These are phyloP conservation scores for Trichosanthes cucumerina DNA, from an alignment of 306 rosid genomes.

Conservation along the genomic window DNA sequence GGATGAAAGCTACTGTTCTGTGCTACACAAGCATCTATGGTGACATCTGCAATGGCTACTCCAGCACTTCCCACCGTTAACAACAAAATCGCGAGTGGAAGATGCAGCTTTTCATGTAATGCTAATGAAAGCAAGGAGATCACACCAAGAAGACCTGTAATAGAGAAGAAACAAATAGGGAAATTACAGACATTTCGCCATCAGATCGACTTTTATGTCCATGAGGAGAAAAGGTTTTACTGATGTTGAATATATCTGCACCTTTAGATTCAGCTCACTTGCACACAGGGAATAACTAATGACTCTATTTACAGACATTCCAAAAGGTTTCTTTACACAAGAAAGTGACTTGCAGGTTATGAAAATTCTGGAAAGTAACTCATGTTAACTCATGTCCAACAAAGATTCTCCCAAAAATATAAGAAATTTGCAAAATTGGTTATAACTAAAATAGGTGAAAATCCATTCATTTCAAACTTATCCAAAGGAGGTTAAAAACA, in stretches of 20 bases:
- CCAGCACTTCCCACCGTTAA: slow-evolving; percentile 78
- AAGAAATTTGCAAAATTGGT: neutral
- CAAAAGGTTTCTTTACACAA: neutral
- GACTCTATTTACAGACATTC: neutral
- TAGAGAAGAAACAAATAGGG: neutral
- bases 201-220: neutral
- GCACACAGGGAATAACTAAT: neutral
- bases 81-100: slow-evolving; percentile 55
- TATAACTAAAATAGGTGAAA: neutral
- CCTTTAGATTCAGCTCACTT: neutral
- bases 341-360: neutral
- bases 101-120: slow-evolving; percentile 52
- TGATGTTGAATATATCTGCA: neutral
- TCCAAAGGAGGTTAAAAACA: neutral
- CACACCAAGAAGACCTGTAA: slow-evolving; percentile 54
- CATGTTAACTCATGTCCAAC: neutral
- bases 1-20: slow-evolving; percentile 77
- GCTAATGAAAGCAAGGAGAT: slow-evolving; percentile 59
- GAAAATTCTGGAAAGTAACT: neutral
- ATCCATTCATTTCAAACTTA: neutral
- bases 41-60: slow-evolving; percentile 85
- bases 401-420: neutral
- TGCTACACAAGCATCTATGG: slow-evolving; percentile 95
- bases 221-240: neutral
- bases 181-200: neutral